Percentiles rank a stretch among this genome's conserved stretches.
These are phyloP conservation scores for Cystobasidium pallidum DNA, from an alignment of 1,284 basidiomycete genomes.

Conservation along the genomic window DNA sequence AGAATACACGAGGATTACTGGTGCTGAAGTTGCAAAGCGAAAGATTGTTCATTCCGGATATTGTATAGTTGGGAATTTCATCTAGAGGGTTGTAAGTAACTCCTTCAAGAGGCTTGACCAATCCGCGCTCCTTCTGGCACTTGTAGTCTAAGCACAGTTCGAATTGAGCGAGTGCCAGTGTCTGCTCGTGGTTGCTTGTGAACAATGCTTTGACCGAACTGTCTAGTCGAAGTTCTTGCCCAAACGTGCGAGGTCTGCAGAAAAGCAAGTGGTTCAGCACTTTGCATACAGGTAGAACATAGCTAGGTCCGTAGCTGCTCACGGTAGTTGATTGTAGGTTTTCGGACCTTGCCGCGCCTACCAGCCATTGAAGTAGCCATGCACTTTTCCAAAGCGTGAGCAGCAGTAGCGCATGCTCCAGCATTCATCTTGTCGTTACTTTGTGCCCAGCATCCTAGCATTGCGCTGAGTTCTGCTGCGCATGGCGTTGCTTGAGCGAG, in stretches of 20 bases:
- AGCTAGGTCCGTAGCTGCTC: neutral
- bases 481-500: constrained; percentile 69
- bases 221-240: constrained; percentile 41
- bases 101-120: constrained; percentile 1
- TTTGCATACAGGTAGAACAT: neutral
- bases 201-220: neutral
- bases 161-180: neutral
- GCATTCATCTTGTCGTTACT: constrained; percentile 70
- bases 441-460: constrained; percentile 92
- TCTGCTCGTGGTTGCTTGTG: neutral
- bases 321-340: constrained; percentile 45
- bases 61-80: neutral
- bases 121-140: neutral
- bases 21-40: neutral
- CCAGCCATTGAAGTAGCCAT: constrained; percentile 62
- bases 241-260: constrained; percentile 40
- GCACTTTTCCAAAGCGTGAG: constrained; percentile 74
- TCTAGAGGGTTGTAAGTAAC: neutral
- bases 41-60: neutral
- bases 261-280: neutral
- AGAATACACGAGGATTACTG: neutral
- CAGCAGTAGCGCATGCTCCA: constrained; percentile 67
- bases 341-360: constrained; percentile 39
- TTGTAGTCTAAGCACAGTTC: neutral
- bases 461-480: constrained; percentile 72